These are phyloP conservation scores for Tricladium varicosporioides DNA, from an alignment of 2,329 filamentous ascomycete species.

Conservation along the genomic window DNA sequence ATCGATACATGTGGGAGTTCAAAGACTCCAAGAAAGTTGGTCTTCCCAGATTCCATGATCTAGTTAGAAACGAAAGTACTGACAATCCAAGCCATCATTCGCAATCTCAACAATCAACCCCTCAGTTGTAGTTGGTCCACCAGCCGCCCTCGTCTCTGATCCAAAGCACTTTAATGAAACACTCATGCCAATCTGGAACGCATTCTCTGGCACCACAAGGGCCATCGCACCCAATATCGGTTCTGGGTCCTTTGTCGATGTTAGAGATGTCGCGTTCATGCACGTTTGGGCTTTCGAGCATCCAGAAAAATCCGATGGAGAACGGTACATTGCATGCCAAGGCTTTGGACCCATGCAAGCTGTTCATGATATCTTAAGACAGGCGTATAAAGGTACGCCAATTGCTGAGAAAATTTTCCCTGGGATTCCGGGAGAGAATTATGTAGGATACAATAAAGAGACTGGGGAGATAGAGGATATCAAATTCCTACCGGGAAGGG, in stretches of 20 bases:
- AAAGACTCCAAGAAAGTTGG: constrained; percentile 33
- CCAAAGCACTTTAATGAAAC: constrained; percentile 36
- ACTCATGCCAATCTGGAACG: constrained; percentile 32
- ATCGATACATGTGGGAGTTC: constrained; percentile 41
- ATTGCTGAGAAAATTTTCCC: constrained; percentile 34
- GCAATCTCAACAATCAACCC: constrained; percentile 41
- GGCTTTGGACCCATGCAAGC: constrained; percentile 37
- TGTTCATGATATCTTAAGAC: constrained; percentile 41
- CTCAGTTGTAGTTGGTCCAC: constrained; percentile 41
- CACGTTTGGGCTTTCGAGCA: constrained; percentile 39
- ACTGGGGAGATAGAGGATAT: constrained; percentile 21
- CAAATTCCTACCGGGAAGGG: constrained; percentile 14
- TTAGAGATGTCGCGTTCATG: constrained; percentile 43
- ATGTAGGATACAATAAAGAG: constrained; percentile 30
- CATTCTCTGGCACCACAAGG: constrained; percentile 36
- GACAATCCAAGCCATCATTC: constrained; percentile 35
- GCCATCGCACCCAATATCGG: constrained; percentile 26
- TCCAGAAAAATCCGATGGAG: constrained; percentile 36
- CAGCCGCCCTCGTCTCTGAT: constrained; percentile 34
- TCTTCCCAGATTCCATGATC: background rate
- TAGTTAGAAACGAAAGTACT: no score
- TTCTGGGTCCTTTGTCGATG: constrained; percentile 39
- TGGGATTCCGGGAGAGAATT: constrained; percentile 41
- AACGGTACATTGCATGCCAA: constrained; percentile 40
- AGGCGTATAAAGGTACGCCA: constrained; percentile 36